phyloP scores from a whole-genome alignment of 495 filamentous ascomycete species.

The Neurospora terricola region DNA sequence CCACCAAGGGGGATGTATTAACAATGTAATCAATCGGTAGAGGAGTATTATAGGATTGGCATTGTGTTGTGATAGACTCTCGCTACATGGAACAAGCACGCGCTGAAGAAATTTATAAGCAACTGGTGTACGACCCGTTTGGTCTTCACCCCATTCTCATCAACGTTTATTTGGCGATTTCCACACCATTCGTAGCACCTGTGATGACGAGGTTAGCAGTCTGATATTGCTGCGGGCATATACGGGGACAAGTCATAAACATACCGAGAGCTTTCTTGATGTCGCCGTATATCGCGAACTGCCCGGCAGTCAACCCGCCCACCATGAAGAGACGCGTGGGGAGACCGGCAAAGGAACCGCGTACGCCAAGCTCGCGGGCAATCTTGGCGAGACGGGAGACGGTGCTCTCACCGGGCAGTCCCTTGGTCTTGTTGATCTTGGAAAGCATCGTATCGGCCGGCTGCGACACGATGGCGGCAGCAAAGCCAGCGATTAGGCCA shows the following conservation, averaged over 20 bases:
- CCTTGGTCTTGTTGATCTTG: constrained; percentile 88
- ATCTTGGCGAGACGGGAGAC: constrained; percentile 69
- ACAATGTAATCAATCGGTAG: too few species aligned
- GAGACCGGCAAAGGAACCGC: constrained; percentile 67
- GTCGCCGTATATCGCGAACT: constrained; percentile 79
- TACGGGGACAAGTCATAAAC: neutral
- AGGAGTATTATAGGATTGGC: too few species aligned
- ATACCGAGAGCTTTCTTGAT: constrained; percentile 35
- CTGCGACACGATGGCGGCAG: constrained; percentile 75
- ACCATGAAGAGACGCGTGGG: constrained; percentile 67
- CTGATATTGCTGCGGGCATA: neutral
- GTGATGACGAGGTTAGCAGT: neutral
- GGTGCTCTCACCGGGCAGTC: constrained; percentile 68
- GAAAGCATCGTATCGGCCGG: constrained; percentile 82
- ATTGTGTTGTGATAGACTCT: too few species aligned
- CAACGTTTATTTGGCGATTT: neutral
- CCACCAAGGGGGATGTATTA: too few species aligned
- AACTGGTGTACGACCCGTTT: neutral
- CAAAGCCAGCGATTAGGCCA: constrained; percentile 79
- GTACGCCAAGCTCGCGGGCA: constrained; percentile 64
- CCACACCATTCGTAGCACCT: neutral
- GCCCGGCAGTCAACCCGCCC: constrained; percentile 64
- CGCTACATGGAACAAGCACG: too few species aligned
- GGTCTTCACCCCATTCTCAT: neutral
- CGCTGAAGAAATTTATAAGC: neutral